Percentiles rank a stretch among this genome's conserved stretches.
phyloP scores from a whole-genome alignment of 2,329 filamentous ascomycete genomes.

The Alternaria postmessia region DNA sequence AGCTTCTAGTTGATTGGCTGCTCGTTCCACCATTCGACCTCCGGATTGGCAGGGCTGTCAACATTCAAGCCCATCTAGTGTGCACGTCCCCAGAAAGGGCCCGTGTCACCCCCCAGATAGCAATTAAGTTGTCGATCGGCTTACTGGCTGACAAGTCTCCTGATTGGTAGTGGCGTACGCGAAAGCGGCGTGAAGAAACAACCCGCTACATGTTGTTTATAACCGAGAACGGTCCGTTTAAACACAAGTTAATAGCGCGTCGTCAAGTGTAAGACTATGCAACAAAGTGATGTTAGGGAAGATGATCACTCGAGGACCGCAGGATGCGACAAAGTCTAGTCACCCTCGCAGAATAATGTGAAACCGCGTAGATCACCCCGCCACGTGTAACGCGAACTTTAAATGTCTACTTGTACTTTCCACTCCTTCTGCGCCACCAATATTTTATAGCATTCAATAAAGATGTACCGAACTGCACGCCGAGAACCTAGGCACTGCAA shows the following conservation, averaged over 20 bases:
- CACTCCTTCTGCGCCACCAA: background rate
- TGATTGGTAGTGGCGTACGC: background rate
- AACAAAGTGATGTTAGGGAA: background rate
- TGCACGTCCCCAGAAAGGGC: rapidly evolving
- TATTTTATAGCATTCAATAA: background rate
- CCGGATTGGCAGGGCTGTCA: background rate
- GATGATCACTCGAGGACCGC: background rate
- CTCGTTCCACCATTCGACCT: background rate
- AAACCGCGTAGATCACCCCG: background rate
- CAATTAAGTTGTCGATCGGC: background rate
- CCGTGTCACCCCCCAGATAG: background rate
- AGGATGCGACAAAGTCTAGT: background rate
- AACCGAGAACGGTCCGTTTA: background rate
- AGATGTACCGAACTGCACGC: background rate
- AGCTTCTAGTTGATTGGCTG: background rate
- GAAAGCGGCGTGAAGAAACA: background rate
- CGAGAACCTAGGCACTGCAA: background rate
- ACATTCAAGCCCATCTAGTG: background rate
- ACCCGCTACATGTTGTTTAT: background rate
- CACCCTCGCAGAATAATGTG: background rate
- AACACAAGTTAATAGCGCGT: background rate
- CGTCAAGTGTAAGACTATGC: background rate
- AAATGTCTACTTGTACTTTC: background rate
- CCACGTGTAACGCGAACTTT: too few species aligned
- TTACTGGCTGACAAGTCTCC: background rate